Percentiles rank a stretch among this genome's conserved stretches.
These are phyloP conservation scores for Rhizophagus clarus DNA, from an alignment of 192 early-diverging fungal genomes.

Conservation along the genomic window DNA sequence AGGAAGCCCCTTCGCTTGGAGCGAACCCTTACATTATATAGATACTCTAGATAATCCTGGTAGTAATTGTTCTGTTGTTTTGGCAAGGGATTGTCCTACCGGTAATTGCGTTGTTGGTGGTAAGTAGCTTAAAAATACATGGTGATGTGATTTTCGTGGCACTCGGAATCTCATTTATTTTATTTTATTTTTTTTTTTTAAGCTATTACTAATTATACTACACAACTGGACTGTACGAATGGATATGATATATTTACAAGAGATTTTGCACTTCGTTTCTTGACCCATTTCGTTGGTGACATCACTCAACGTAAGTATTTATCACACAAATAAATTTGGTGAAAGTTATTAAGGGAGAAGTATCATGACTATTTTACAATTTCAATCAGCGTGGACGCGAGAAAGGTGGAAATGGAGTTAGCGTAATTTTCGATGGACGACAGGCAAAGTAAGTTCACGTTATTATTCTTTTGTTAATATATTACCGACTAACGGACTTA, in stretches of 20 bases:
- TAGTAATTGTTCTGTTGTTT: background rate
- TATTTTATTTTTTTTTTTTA: background rate
- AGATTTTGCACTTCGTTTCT: conserved; percentile 11
- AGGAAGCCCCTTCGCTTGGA: background rate
- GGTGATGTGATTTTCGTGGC: no score
- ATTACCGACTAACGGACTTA: background rate
- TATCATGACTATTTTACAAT: no score
- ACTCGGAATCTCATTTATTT: no score
- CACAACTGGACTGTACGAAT: conserved; percentile 10
- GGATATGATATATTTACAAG: background rate
- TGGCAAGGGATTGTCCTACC: conserved; percentile 4
- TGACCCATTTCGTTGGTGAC: conserved; percentile 23
- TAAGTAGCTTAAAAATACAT: conserved; percentile 6
- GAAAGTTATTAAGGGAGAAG: no score
- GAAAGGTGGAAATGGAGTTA: background rate
- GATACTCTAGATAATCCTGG: conserved; percentile 23
- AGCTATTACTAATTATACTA: conserved; percentile 24
- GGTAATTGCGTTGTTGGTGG: conserved; percentile 23
- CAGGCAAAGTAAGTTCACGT: background rate
- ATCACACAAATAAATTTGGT: no score
- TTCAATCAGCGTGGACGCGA: conserved; percentile 2
- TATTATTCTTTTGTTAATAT: background rate
- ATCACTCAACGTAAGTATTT: conserved; percentile 28
- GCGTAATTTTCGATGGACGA: background rate
- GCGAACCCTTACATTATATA: background rate